Conservation (phyloP, 768 basidiomycete species). For the Trametes villosa region DNA sequence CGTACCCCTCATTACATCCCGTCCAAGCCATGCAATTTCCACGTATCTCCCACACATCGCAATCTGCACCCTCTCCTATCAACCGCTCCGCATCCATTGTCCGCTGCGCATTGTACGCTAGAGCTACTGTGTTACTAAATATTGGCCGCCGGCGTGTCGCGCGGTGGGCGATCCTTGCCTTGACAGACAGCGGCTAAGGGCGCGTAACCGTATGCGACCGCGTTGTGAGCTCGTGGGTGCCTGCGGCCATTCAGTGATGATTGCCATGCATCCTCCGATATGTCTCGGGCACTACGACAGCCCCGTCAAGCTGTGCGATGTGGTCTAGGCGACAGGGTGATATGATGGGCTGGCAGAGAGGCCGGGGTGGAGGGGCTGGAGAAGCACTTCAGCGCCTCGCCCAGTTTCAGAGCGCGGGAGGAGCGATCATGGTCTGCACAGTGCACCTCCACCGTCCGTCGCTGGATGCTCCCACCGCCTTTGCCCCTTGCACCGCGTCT, state of each 20-base stretch:
- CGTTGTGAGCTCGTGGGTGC: slow-evolving; percentile 5
- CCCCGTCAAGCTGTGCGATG: slow-evolving; percentile 5
- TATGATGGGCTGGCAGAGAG: neutral
- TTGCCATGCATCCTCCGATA: neutral
- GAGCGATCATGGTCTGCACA: too few relatives aligned
- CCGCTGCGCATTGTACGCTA: slow-evolving; percentile 34
- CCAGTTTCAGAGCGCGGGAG: slow-evolving; percentile 1
- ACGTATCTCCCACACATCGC: slow-evolving; percentile 23
- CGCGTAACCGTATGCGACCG: neutral
- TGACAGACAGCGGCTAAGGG: neutral
- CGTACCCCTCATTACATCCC: slow-evolving; percentile 23
- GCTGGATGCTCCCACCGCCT: slow-evolving; percentile 15
- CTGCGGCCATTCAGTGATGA: neutral
- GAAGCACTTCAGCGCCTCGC: slow-evolving; percentile 19
- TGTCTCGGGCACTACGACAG: neutral
- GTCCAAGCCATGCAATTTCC: slow-evolving; percentile 28
- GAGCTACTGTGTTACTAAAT: slow-evolving; percentile 34
- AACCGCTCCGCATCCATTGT: slow-evolving; percentile 21
- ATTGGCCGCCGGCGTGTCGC: slow-evolving; percentile 11
- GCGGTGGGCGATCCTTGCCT: neutral
- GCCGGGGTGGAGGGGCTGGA: neutral
- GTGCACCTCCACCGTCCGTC: neutral
- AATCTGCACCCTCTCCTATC: slow-evolving; percentile 15
- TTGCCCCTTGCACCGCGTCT: neutral
- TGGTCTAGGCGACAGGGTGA: slow-evolving; percentile 2